These are phyloP conservation scores for Acanthamoeba quina DNA, from an alignment of 208 protist genomes.

Conservation along the genomic window DNA sequence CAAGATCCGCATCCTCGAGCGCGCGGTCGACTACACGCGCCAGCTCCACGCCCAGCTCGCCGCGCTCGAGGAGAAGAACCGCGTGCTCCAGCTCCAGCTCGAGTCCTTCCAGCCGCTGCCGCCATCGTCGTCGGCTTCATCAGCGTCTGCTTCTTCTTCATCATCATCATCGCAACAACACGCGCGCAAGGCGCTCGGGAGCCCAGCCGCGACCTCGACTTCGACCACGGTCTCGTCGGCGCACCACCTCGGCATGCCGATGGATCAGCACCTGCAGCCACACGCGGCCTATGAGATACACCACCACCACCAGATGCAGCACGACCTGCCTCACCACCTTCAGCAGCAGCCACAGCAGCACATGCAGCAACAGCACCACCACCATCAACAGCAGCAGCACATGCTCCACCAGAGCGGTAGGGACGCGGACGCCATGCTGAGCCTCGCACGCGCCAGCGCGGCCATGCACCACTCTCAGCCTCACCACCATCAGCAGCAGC, in stretches of 20 bases:
- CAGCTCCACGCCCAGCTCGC: conserved; percentile 45
- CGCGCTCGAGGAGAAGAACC: conserved; percentile 57
- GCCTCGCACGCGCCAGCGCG: conserved; percentile 12
- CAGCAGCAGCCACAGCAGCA: not conserved
- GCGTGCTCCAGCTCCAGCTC: conserved; percentile 35
- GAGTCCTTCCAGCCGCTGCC: not conserved
- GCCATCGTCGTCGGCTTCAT: not conserved
- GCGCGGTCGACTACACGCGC: conserved; percentile 51
- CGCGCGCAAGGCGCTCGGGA: not conserved
- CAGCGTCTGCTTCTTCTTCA: too few species aligned
- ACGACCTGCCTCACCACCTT: not conserved
- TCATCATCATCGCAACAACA: not conserved
- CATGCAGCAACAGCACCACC: not conserved
- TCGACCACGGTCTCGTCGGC: not conserved
- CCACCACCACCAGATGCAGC: not conserved
- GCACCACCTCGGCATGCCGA: not conserved
- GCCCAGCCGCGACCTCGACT: not conserved
- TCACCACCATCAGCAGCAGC: not conserved
- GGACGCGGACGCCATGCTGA: not conserved
- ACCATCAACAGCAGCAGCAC: not conserved
- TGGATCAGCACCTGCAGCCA: not conserved
- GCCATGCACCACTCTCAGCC: not conserved
- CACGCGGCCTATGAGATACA: not conserved
- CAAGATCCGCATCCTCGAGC: conserved; percentile 45
- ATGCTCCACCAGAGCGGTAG: not conserved